Base-by-base conservation (phyloP, 331 rosid species). In the Stylosanthes scabra region DNA sequence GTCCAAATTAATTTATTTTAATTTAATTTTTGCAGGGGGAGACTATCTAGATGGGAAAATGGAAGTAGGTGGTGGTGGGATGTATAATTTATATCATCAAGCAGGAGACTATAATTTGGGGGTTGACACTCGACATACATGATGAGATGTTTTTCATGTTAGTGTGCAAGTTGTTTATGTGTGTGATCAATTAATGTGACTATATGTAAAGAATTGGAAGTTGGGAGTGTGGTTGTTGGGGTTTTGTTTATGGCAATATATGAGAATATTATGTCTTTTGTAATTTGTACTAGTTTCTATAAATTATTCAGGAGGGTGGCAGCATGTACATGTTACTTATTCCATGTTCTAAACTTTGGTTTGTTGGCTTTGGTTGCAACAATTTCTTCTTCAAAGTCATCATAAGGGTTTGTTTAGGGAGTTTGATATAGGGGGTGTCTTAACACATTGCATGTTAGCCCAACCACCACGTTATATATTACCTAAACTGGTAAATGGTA, bases 31-130 rank as follows among this genome's bases (percentile, higher is more conserved):
- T 59, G 63, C 67, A 83, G 87, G 82, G 50, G 74, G 57, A 75
- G 87, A 77, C 44, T 79, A 75, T 76, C 58, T 62, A 40, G 49
- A 52, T 67, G 87, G 77, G 51, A 80, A 80, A 80, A 72, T 80
- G 80, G 80, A 76, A 72, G 63, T 68, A 27, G 27, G 61, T 34
- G 82, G 69, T 14, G 27, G 61, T 34, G 82, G 69, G 49, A 63
- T 67, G 59, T 83, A 80, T 74, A 67, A 42, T 80, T 62, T 83
- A 67, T 83, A 71, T 63, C 82, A 76, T 42, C 87, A 80, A 57
- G 62, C 71, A n/a, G 87, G 66, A 56, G 80, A 79, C 45, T 80
- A 63, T 44, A 71, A 71, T 66, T 63, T 83, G 69, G 70, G 5
- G 83, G 75, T 50, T 78, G 74, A 82, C 28, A 34, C 39, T 34